A percentile compares a stretch with the other conserved stretches of the same genome.
phyloP scores from a whole-genome alignment of 2,329 filamentous ascomycete genomes.

The Venturia pyrina region DNA sequence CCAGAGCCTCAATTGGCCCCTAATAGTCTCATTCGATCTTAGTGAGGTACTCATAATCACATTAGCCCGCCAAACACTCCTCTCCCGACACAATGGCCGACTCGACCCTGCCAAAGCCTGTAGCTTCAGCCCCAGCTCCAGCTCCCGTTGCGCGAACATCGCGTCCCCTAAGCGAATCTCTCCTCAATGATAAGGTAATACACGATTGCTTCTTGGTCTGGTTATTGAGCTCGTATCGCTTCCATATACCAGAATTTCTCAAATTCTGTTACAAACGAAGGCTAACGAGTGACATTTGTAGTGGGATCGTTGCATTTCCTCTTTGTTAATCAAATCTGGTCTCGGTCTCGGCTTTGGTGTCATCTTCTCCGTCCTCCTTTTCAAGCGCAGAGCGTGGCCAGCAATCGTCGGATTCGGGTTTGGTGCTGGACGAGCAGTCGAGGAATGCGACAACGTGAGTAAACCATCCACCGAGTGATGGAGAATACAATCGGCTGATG shows the following conservation, averaged over 20 bases:
- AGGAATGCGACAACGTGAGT: slow-evolving; percentile 79
- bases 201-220: background rate
- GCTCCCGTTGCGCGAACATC: slow-evolving; percentile 58
- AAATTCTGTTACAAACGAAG: background rate
- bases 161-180: slow-evolving; percentile 87
- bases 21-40: background rate
- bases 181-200: slow-evolving; percentile 95
- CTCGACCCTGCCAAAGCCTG: slow-evolving; percentile 29
- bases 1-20: background rate
- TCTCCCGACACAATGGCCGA: slow-evolving; percentile 44
- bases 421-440: slow-evolving; percentile 91
- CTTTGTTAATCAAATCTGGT: slow-evolving; percentile 90
- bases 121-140: slow-evolving; percentile 42
- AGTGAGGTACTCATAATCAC: background rate
- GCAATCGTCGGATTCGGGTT: slow-evolving; percentile 93
- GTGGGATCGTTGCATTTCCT: slow-evolving; percentile 99
- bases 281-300: slow-evolving; percentile 29
- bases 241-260: background rate
- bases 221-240: background rate
- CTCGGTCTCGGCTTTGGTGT: slow-evolving; percentile 95
- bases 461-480: background rate
- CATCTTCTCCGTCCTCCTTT: slow-evolving; percentile 95
- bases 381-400: slow-evolving; percentile 96
- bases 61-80: slow-evolving; percentile 10
- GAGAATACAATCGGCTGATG: background rate